Conservation (phyloP, 2,329 filamentous ascomycete genomes). For the Rachicladosporium sp. region DNA sequence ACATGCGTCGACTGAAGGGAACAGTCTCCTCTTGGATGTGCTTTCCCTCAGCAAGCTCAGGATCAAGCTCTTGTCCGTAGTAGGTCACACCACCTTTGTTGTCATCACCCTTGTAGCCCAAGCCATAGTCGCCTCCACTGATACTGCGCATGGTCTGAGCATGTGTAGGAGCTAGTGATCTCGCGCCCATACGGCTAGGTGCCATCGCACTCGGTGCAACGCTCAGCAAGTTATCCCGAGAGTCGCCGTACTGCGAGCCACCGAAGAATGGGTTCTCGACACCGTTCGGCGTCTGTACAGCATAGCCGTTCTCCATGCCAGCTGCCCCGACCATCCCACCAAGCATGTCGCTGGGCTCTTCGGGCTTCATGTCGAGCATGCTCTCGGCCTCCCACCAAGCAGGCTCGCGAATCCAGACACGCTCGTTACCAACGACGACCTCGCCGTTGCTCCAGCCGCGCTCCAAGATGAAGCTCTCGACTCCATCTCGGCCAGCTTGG, state of each 20-base stretch:
- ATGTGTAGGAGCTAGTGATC: slow-evolving; percentile 43
- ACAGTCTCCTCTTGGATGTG: slow-evolving; percentile 59
- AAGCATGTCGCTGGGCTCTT: slow-evolving; percentile 25
- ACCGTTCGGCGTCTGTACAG: slow-evolving; percentile 38
- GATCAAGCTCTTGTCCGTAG: slow-evolving; percentile 66
- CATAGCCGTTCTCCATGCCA: slow-evolving; percentile 62
- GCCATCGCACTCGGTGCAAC: slow-evolving; percentile 34
- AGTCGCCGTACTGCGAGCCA: slow-evolving; percentile 30
- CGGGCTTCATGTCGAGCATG: slow-evolving; percentile 78
- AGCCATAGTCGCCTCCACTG: slow-evolving; percentile 68
- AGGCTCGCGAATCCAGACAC: slow-evolving; percentile 86
- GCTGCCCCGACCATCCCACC: slow-evolving; percentile 42
- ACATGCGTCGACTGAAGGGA: slow-evolving; percentile 53
- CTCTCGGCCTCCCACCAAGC: slow-evolving; percentile 98
- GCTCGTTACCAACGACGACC: slow-evolving; percentile 78
- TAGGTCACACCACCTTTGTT: slow-evolving; percentile 56
- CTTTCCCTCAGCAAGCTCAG: slow-evolving; percentile 65
- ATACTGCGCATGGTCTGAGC: slow-evolving; percentile 30
- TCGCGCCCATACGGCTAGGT: slow-evolving; percentile 27
- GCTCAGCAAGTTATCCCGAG: slow-evolving; percentile 57
- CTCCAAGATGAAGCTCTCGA: slow-evolving; percentile 88
- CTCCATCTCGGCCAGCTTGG: slow-evolving; percentile 77
- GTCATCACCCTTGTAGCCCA: slow-evolving; percentile 75
- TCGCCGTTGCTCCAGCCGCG: slow-evolving; percentile 98
- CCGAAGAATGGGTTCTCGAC: slow-evolving; percentile 24